phyloP scores from a whole-genome alignment of 2,329 filamentous ascomycete genomes.

The Acephala macrosclerotiorum region DNA sequence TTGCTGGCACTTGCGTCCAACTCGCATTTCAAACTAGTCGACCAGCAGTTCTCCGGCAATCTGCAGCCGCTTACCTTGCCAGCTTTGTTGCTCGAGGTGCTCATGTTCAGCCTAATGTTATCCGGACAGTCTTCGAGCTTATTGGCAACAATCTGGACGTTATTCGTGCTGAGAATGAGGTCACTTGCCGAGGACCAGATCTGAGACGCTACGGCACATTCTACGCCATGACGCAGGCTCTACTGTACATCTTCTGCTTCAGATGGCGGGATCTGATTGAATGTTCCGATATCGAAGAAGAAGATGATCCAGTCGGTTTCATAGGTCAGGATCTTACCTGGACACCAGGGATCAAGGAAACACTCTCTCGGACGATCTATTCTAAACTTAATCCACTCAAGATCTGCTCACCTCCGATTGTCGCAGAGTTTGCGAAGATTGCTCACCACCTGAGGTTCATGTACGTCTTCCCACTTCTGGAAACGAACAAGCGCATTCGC shows the following conservation, averaged over 20 bases:
- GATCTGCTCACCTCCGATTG: slow-evolving; percentile 89
- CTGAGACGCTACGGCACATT: slow-evolving; percentile 72
- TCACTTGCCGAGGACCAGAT: slow-evolving; percentile 82
- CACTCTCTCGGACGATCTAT: slow-evolving; percentile 80
- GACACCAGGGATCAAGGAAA: slow-evolving; percentile 76
- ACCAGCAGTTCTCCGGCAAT: slow-evolving; percentile 78
- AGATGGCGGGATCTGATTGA: slow-evolving; percentile 90
- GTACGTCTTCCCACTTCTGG: slow-evolving; percentile 87
- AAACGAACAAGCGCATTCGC: slow-evolving; percentile 90
- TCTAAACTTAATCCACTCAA: slow-evolving; percentile 94
- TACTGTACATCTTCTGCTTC: slow-evolving; percentile 88
- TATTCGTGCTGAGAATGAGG: slow-evolving; percentile 76
- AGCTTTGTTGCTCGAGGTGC: slow-evolving; percentile 93
- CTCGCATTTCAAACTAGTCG: slow-evolving; percentile 70
- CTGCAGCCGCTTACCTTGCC: slow-evolving; percentile 89
- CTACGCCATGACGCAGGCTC: slow-evolving; percentile 73
- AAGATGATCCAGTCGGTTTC: slow-evolving; percentile 66
- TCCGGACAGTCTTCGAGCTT: slow-evolving; percentile 83
- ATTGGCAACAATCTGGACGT: slow-evolving; percentile 80
- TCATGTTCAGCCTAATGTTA: slow-evolving; percentile 76
- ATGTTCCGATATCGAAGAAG: slow-evolving; percentile 63
- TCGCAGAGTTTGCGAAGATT: slow-evolving; percentile 89
- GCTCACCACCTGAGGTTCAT: slow-evolving; percentile 86
- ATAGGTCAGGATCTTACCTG: slow-evolving; percentile 79
- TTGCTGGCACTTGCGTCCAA: slow-evolving; percentile 79